Percentiles rank a stretch among this genome's conserved stretches.
These are phyloP conservation scores for Globisporangium middletonii DNA, from an alignment of 352 stramenopile genomes.

Conservation along the genomic window DNA sequence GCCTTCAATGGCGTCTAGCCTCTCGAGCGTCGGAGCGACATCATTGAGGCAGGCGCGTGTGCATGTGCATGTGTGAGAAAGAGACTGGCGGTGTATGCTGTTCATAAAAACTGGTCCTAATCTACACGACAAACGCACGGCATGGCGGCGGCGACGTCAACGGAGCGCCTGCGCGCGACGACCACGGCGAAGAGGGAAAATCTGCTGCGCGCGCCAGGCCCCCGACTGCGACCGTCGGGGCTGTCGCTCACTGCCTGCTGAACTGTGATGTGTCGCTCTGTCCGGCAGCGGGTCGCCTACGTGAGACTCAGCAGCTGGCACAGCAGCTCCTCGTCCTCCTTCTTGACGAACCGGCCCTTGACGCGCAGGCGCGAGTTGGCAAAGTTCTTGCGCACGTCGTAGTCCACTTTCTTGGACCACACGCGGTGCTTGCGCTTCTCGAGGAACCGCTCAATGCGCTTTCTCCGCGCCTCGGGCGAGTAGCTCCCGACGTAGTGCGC, in stretches of 20 bases:
- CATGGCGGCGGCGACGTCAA: background rate
- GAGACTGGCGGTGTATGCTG: too few species aligned
- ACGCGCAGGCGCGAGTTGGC: conserved; percentile 96
- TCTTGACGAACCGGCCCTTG: conserved; percentile 98
- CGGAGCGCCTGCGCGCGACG: background rate
- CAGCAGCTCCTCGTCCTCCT: conserved; percentile 94
- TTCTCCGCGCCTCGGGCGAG: conserved; percentile 77
- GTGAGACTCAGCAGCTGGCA: conserved; percentile 79
- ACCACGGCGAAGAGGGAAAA: background rate
- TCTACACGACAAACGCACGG: conserved; percentile 13
- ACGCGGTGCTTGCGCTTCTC: conserved; percentile 91
- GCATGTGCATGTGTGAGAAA: too few species aligned
- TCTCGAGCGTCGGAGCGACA: too few species aligned
- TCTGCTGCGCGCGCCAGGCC: background rate
- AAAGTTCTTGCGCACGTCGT: conserved; percentile 99
- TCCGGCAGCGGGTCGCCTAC: conserved; percentile 17
- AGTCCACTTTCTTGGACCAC: conserved; percentile 98
- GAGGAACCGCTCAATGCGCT: conserved; percentile 86
- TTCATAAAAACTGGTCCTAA: conserved; percentile 7
- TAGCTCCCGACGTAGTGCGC: conserved; percentile 86
- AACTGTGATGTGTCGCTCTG: background rate
- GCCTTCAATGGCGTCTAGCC: too few species aligned
- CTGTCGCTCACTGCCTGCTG: background rate
- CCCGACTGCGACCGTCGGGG: background rate
- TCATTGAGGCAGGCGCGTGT: too few species aligned